Percentiles rank a stretch among this genome's conserved stretches.
These are phyloP conservation scores for Auricularia auricula-judae DNA, from an alignment of 768 basidiomycete species.

Conservation along the genomic window DNA sequence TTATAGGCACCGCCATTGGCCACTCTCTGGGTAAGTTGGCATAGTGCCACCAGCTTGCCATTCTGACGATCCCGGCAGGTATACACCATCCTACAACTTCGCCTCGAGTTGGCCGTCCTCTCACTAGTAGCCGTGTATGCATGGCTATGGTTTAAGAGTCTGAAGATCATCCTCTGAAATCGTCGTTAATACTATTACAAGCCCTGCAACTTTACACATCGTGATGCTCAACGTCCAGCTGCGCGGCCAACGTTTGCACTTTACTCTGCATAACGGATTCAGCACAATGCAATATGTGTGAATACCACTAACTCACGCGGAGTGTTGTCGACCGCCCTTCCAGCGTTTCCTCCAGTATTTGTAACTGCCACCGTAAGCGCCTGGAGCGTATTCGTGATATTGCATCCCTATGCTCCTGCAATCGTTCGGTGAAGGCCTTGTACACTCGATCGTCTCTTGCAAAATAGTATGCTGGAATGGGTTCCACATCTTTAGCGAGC, in stretches of 20 bases:
- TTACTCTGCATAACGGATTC: conserved; percentile 34
- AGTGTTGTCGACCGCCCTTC: conserved; percentile 58
- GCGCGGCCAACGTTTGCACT: conserved; percentile 46
- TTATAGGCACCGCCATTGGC: conserved; percentile 63
- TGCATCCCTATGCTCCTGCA: conserved; percentile 24
- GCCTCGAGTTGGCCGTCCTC: conserved; percentile 48
- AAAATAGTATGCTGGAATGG: conserved; percentile 81
- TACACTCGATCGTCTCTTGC: conserved; percentile 86
- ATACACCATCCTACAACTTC: conserved; percentile 60
- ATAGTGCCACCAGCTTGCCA: no score
- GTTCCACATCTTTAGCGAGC: conserved; percentile 40
- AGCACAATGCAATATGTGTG: conserved; percentile 3
- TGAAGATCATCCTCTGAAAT: conserved; percentile 30
- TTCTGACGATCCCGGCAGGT: conserved; percentile 15
- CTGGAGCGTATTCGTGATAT: conserved; percentile 28
- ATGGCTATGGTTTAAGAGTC: conserved; percentile 53
- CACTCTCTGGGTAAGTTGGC: conserved; percentile 46
- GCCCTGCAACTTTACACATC: background rate
- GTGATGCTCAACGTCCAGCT: conserved; percentile 41
- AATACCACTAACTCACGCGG: conserved; percentile 34
- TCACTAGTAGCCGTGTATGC: conserved; percentile 41
- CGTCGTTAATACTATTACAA: background rate
- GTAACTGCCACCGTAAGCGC: conserved; percentile 59
- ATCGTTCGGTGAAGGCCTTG: conserved; percentile 45
- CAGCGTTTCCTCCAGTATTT: conserved; percentile 48